phyloP scores from a whole-genome alignment of 805 yeast genomes.

The Lachancea fermentati region DNA sequence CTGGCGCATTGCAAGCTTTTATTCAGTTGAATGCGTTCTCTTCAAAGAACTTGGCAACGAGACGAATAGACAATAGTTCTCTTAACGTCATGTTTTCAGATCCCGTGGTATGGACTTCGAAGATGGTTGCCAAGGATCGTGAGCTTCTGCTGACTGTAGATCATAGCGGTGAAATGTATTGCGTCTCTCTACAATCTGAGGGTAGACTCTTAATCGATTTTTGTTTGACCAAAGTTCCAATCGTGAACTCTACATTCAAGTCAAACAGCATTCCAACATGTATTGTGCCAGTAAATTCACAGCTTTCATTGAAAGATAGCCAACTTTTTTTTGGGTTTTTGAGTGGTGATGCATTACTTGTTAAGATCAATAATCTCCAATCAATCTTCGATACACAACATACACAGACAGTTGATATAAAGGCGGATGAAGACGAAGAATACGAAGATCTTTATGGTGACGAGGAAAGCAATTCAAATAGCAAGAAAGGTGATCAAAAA shows the following conservation, averaged over 20 bases:
- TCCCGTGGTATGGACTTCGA: slow-evolving; percentile 33
- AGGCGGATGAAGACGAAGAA: slow-evolving; percentile 33
- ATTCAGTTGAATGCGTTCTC: slow-evolving; percentile 29
- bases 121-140: slow-evolving; percentile 9
- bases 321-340: slow-evolving; percentile 54
- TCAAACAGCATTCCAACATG: slow-evolving; percentile 27
- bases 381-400: slow-evolving; percentile 29
- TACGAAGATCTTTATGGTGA: slow-evolving; percentile 29
- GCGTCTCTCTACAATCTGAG: slow-evolving; percentile 25
- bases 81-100: slow-evolving; percentile 18
- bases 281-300: slow-evolving; percentile 13
- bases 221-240: slow-evolving; percentile 26
- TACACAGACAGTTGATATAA: slow-evolving; percentile 34
- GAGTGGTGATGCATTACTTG: slow-evolving; percentile 53
- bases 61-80: slow-evolving; percentile 40
- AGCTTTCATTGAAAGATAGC: slow-evolving; percentile 24
- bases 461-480: slow-evolving; percentile 12
- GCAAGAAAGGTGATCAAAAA: slow-evolving; percentile 9
- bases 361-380: slow-evolving; percentile 29
- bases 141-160: slow-evolving; percentile 27
- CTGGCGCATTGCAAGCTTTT: slow-evolving; percentile 39
- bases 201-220: slow-evolving; percentile 29
- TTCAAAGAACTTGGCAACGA: slow-evolving; percentile 43
- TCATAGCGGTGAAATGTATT: slow-evolving; percentile 20
- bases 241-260: slow-evolving; percentile 27